These are phyloP conservation scores for Camellia japonica DNA, from an alignment of 148 eudicot genomes.

Conservation along the genomic window DNA sequence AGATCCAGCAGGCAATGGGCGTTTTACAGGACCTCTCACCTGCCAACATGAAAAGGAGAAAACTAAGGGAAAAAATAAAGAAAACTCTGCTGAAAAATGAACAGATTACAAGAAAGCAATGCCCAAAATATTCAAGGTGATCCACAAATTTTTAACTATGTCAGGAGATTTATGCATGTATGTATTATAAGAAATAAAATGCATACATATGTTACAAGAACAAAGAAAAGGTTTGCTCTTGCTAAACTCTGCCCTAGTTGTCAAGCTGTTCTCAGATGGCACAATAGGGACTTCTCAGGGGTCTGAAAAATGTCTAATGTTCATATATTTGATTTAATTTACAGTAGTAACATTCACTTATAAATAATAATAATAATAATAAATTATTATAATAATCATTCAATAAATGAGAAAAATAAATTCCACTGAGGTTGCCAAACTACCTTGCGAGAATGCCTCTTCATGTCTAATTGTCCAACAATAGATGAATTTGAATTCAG, in stretches of 20 bases:
- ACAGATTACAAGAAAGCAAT: not conserved
- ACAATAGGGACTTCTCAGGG: not conserved
- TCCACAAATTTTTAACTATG: not conserved
- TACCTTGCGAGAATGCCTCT: constrained; percentile 10
- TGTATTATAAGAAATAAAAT: not conserved
- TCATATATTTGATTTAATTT: not conserved
- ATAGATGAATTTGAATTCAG: not conserved
- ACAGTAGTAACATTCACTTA: too few species aligned
- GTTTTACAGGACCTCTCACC: constrained; percentile 55
- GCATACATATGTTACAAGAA: not conserved
- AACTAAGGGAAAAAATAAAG: not conserved
- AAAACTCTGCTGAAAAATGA: not conserved
- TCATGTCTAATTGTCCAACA: not conserved
- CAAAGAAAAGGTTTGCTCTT: not conserved
- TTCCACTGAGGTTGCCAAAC: not conserved
- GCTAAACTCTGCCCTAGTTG: not conserved
- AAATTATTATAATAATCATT: not conserved
- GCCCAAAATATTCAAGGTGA: not conserved
- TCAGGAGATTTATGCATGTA: not conserved
- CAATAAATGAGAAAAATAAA: not conserved
- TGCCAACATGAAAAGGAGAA: constrained; percentile 18
- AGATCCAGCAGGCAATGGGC: constrained; percentile 53
- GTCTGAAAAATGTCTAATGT: not conserved
- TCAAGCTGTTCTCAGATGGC: not conserved
- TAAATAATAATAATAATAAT: not conserved